A percentile compares a stretch with the other conserved stretches of the same genome.
These are phyloP conservation scores for Sanghuangporus weigelae DNA, from an alignment of 1,284 basidiomycete species.

Conservation along the genomic window DNA sequence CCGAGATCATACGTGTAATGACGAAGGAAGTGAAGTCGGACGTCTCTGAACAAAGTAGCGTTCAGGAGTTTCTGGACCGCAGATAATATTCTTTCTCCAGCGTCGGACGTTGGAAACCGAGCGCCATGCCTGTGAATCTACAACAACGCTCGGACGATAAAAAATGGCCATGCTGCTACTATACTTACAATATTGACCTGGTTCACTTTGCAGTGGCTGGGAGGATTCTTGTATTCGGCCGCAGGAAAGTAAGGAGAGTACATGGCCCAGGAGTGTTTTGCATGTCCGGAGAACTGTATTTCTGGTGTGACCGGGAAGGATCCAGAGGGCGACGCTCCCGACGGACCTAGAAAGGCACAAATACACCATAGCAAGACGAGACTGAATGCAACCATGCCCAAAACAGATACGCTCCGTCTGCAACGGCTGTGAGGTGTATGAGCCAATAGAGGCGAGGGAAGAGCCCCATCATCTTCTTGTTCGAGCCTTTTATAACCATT, in stretches of 20 bases:
- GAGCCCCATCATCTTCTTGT: neutral
- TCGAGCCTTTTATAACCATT: neutral
- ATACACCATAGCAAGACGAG: neutral
- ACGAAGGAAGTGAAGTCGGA: conserved; percentile 54
- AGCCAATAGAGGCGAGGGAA: neutral
- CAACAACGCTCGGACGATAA: conserved; percentile 16
- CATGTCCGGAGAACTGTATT: conserved; percentile 18
- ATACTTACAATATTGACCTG: conserved; percentile 61
- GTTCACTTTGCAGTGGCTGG: conserved; percentile 43
- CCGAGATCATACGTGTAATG: conserved; percentile 57
- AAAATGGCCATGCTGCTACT: conserved; percentile 5
- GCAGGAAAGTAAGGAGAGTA: conserved; percentile 57
- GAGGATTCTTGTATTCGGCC: conserved; percentile 41
- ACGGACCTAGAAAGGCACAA: too few species aligned
- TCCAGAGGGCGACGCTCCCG: neutral
- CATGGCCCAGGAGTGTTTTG: conserved; percentile 43
- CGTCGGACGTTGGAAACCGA: conserved; percentile 63
- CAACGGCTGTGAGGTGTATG: neutral
- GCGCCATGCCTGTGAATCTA: conserved; percentile 84
- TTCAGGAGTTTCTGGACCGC: conserved; percentile 50
- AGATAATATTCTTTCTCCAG: conserved; percentile 39
- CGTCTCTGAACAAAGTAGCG: conserved; percentile 39
- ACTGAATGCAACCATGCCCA: neutral
- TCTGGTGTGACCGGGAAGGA: conserved; percentile 11
- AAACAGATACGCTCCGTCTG: neutral